Evolutionary conservation across 305 asterid genomes (phyloP).

Genomic region (Fraxinus angustifolia): DNA sequence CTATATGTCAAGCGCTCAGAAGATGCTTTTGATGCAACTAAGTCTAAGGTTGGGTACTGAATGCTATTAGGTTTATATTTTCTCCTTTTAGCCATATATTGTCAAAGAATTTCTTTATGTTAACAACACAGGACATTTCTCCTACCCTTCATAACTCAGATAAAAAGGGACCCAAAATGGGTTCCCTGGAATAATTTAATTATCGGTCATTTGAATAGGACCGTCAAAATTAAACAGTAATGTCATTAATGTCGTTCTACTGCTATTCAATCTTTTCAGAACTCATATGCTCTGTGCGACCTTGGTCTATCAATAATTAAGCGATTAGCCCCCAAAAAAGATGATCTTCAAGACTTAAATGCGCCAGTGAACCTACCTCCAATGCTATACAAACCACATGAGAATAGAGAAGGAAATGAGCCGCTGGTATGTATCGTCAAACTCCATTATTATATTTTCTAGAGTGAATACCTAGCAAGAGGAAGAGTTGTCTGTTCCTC

Average conservation of each 20-base stretch:
- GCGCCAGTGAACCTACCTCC: conserved; percentile 54
- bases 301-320: conserved; percentile 68
- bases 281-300: conserved; percentile 72
- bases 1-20: conserved; percentile 64
- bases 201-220: background rate
- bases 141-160: background rate
- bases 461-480: conserved; percentile 17
- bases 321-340: conserved; percentile 56
- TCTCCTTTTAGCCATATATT: conserved; percentile 5
- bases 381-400: conserved; percentile 53
- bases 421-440: conserved; percentile 45
- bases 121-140: conserved; percentile 13
- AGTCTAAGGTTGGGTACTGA: conserved; percentile 66
- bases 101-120: background rate
- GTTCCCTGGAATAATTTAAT: background rate
- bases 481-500: background rate
- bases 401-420: conserved; percentile 58
- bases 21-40: conserved; percentile 69
- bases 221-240: conserved; percentile 20
- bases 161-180: background rate
- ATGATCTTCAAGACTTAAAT: conserved; percentile 51
- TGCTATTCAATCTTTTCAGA: conserved; percentile 48
- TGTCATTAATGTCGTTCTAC: conserved; percentile 18
- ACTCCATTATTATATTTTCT: conserved; percentile 18
- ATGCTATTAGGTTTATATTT: conserved; percentile 18